These are phyloP conservation scores for Phytophthora pisi DNA, from an alignment of 352 stramenopile genomes.

Conservation along the genomic window DNA sequence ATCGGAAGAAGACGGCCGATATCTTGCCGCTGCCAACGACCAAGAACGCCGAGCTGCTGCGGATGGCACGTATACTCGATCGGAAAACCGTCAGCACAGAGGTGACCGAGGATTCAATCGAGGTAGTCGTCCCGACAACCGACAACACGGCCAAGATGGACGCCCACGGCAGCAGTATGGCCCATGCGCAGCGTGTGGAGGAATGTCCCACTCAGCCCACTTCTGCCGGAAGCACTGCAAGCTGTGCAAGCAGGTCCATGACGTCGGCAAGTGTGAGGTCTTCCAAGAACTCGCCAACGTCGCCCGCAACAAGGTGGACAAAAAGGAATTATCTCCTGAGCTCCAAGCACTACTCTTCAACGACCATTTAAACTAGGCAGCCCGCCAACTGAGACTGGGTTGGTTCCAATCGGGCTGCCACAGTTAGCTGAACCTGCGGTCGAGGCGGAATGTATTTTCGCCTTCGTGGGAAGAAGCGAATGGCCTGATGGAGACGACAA, in stretches of 20 bases:
- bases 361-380: slow-evolving; percentile 3
- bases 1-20: neutral
- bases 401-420: slow-evolving; percentile 7
- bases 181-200: neutral
- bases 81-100: neutral
- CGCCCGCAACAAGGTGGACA: neutral
- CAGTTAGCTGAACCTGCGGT: slow-evolving; percentile 10
- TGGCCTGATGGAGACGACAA: neutral
- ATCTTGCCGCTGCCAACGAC: neutral
- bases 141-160: neutral
- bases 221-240: neutral
- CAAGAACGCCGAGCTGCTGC: neutral
- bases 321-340: neutral
- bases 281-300: slow-evolving; percentile 7
- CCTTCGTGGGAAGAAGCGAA: neutral
- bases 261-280: neutral
- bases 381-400: slow-evolving; percentile 5
- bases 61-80: neutral
- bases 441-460: neutral
- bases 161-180: neutral
- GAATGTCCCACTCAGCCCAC: neutral
- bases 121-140: neutral
- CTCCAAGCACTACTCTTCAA: neutral
- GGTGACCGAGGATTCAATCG: neutral
- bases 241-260: neutral